phyloP scores from a whole-genome alignment of 176 grass and related monocot species.

The Oryza rufipogon region DNA sequence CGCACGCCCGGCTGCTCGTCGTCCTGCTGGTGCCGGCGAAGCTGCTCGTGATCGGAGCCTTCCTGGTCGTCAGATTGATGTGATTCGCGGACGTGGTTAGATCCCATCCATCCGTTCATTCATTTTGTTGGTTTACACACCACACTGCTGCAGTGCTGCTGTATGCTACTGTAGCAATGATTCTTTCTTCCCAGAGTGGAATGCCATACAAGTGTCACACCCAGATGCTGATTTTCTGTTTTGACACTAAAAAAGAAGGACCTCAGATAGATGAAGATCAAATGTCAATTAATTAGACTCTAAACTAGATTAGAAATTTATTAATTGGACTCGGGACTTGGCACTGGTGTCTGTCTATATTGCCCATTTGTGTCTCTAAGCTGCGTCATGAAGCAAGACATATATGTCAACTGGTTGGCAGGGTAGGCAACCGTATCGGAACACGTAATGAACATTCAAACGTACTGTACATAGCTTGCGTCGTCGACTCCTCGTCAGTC shows the following conservation, averaged over 20 bases:
- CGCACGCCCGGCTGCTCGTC: constrained; percentile 45
- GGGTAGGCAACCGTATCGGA: neutral
- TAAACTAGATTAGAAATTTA: neutral
- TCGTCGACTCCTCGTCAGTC: neutral
- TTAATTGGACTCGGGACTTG: neutral
- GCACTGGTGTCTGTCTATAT: neutral
- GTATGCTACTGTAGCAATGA: neutral
- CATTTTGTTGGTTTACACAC: constrained; percentile 29
- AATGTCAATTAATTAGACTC: neutral
- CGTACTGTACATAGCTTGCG: neutral
- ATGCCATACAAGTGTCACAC: neutral
- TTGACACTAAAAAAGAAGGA: neutral
- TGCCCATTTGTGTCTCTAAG: neutral
- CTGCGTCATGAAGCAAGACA: neutral
- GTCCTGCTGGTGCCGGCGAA: constrained; percentile 60
- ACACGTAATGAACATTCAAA: neutral
- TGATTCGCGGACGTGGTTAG: constrained; percentile 8
- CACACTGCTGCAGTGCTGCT: neutral
- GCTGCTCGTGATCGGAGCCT: constrained; percentile 61
- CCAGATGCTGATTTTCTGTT: neutral
- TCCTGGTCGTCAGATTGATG: constrained; percentile 49
- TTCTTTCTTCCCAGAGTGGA: constrained; percentile 44
- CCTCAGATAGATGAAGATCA: neutral
- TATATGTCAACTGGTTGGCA: neutral
- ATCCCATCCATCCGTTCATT: neutral